Percentiles rank a stretch among this genome's conserved stretches.
Evolutionary conservation across 768 basidiomycete genomes (phyloP).

Genomic region (Roridomyces roridus): DNA sequence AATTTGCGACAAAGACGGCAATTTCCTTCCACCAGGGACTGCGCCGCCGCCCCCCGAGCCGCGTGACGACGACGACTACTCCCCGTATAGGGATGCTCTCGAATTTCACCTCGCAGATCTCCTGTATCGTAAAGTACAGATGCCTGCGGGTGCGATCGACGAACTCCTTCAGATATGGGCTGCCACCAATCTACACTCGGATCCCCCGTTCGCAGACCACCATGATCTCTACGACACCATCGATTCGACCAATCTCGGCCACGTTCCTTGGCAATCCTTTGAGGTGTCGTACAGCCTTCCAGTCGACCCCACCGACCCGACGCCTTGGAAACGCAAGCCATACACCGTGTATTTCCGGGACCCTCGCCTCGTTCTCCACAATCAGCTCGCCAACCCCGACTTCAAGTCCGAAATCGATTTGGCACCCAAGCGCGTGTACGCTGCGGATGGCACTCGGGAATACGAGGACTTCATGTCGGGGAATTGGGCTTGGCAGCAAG

Average conservation of each 20-base stretch:
- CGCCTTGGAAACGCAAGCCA: conserved; percentile 24
- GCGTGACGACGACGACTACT: not conserved
- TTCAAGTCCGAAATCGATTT: conserved; percentile 33
- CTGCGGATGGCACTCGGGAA: conserved; percentile 12
- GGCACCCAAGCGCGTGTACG: conserved; percentile 24
- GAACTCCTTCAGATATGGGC: conserved; percentile 18
- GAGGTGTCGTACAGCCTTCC: not conserved
- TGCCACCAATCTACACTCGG: conserved; percentile 4
- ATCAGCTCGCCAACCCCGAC: conserved; percentile 32
- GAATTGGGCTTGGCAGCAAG: conserved; percentile 29
- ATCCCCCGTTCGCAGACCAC: conserved; percentile 12
- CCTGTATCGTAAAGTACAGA: conserved; percentile 7
- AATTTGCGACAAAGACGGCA: no score
- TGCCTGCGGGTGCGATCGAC: conserved; percentile 14
- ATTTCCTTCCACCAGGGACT: no score
- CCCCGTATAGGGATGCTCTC: not conserved
- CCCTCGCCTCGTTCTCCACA: conserved; percentile 22
- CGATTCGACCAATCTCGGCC: conserved; percentile 3
- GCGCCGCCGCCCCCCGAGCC: not conserved
- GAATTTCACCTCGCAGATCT: conserved; percentile 21
- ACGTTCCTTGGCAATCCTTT: conserved; percentile 11
- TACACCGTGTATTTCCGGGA: conserved; percentile 33
- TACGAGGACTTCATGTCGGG: conserved; percentile 31
- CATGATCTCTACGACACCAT: conserved; percentile 11
- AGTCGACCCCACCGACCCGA: not conserved